Conservation (phyloP, 495 filamentous ascomycete genomes). For the Podospora conica region DNA sequence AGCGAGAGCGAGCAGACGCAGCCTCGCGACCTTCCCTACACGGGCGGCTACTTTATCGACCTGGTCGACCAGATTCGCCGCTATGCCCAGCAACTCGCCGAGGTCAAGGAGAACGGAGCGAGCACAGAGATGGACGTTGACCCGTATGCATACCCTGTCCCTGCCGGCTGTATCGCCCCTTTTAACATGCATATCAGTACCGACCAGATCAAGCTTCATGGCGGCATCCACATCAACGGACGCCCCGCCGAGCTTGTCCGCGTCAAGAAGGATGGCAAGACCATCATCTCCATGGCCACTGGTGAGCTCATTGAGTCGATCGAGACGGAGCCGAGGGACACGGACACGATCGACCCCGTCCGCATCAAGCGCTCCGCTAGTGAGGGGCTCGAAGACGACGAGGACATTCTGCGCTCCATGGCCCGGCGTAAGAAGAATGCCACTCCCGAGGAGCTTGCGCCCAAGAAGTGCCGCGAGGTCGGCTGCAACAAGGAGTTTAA, state of each 20-base stretch:
- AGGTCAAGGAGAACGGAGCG: constrained; percentile 45
- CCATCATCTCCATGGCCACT: constrained; percentile 60
- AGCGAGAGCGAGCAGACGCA: constrained; percentile 74
- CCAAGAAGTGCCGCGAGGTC: constrained; percentile 58
- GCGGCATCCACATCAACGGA: constrained; percentile 70
- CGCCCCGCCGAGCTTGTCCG: constrained; percentile 72
- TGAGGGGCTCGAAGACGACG: constrained; percentile 57
- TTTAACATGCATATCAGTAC: constrained; percentile 46
- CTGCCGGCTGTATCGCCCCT: neutral
- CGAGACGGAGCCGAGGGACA: constrained; percentile 36
- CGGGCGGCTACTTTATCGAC: constrained; percentile 89
- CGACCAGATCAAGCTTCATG: constrained; percentile 65
- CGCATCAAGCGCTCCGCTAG: constrained; percentile 58
- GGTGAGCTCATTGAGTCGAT: constrained; percentile 46
- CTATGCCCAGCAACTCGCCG: constrained; percentile 56
- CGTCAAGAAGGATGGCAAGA: constrained; percentile 65
- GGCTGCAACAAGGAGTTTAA: constrained; percentile 87
- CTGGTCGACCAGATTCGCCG: constrained; percentile 77
- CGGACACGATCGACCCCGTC: constrained; percentile 20
- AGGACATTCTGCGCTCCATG: constrained; percentile 79
- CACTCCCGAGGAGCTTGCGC: constrained; percentile 63
- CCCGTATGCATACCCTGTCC: constrained; percentile 36
- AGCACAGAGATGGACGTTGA: constrained; percentile 46
- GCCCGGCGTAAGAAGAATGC: constrained; percentile 79
- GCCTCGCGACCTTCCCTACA: constrained; percentile 79